Evolutionary conservation across 1,284 basidiomycete species (phyloP), one percentile per base, ranked within the genome.

Genomic region (Inonotus hispidus): DNA sequence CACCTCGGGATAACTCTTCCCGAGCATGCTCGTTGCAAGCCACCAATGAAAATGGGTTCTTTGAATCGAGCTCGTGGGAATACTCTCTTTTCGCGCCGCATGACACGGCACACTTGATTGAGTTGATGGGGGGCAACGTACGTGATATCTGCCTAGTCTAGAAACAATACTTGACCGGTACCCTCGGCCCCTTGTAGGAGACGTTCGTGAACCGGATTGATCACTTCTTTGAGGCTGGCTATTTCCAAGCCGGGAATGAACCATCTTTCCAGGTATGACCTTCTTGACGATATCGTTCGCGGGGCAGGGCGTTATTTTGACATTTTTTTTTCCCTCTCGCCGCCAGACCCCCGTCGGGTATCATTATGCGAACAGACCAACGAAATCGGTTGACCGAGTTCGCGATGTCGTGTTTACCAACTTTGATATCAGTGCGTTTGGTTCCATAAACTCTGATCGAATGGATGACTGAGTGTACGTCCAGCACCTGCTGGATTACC

Each of bases 61-160:
- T 84, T 65, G 85, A 88, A 66, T 83, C 83, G 0, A 84, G 83
- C 1, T 82, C 83, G 32, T 87, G 85, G 85, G 85, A 87, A 70
- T 75, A 63, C 39, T 59, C 57, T 3, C 59, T 63, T 43, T 63
- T 75, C 62, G 75, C 67, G 13, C 76, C 75, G 2, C 75, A 77
- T 59, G 76, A 77, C 56, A 76, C 72, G 10, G 75, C 74, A 6
- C 69, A 75, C 53, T 68, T 77, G 35, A 70, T 77, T 37, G 59
- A 71, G 8, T 63, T 77, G 39, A 77, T 77, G 76, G 76, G 75
- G n/a, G 76, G 75, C 16, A 74, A 75, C 60, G 75, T 77, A 53
- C 35, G 74, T 64, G 21, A 21, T 49, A 3, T 32, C 8, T 8
- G 8, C 4, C 8, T 4, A 4, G 4, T 32, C 8, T 8, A 8